Evolutionary conservation across 2,329 filamentous ascomycete species (phyloP).

Genomic region (Neonectria ditissima): DNA sequence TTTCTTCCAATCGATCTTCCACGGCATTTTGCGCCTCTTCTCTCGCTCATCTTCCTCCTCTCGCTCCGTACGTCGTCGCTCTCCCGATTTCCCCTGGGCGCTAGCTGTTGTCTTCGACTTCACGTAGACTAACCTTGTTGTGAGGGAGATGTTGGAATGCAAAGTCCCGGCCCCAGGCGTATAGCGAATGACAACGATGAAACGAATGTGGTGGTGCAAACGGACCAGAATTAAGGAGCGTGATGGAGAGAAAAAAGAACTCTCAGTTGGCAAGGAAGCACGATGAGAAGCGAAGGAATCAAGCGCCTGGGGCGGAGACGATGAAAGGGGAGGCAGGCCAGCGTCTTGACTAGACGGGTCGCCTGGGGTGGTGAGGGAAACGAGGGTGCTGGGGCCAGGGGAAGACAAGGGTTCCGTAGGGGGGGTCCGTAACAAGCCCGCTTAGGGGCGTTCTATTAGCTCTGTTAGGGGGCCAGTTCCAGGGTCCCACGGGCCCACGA

Average conservation of each 20-base stretch:
- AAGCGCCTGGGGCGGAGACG: conserved; percentile 41
- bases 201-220: conserved; percentile 48
- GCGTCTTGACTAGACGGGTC: conserved; percentile 36
- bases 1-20: conserved; percentile 8
- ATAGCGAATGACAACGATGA: conserved; percentile 43
- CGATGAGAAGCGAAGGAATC: conserved; percentile 44
- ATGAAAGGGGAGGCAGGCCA: conserved; percentile 43
- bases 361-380: conserved; percentile 21
- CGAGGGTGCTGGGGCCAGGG: conserved; percentile 19
- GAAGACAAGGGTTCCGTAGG: conserved; percentile 22
- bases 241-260: conserved; percentile 64
- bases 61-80: not conserved
- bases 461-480: conserved; percentile 18
- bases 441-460: conserved; percentile 20
- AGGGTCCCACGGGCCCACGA: conserved; percentile 15
- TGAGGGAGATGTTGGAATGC: conserved; percentile 32
- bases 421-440: conserved; percentile 12
- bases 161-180: conserved; percentile 36
- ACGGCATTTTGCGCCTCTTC: not conserved
- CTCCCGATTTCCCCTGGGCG: not conserved
- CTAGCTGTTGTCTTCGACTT: conserved; percentile 2
- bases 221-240: conserved; percentile 55
- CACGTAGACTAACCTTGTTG: conserved; percentile 42
- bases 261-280: conserved; percentile 65
- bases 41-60: not conserved